These are phyloP conservation scores for Kernera saxatilis DNA, from an alignment of 345 rosid species.

Conservation along the genomic window DNA sequence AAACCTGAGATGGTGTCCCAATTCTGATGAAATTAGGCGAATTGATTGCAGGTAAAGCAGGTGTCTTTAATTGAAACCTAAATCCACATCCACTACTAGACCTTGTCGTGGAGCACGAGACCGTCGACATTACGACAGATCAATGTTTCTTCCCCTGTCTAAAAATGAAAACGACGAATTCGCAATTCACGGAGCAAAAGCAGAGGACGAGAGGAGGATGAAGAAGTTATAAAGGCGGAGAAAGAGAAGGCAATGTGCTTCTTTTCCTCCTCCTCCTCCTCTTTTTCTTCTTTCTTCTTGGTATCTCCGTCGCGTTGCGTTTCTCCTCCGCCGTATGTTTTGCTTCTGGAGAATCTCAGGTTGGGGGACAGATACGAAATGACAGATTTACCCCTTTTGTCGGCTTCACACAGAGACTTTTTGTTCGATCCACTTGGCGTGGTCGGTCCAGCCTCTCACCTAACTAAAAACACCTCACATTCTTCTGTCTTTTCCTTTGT, in stretches of 20 bases:
- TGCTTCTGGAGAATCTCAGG: conserved; percentile 5
- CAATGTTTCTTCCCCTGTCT: background rate
- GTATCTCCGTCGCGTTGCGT: conserved; percentile 8
- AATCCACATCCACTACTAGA: conserved; percentile 15
- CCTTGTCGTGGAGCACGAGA: conserved; percentile 24
- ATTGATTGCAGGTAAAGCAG: background rate
- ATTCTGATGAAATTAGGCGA: conserved; percentile 6
- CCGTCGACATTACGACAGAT: conserved; percentile 20
- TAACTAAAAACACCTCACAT: background rate
- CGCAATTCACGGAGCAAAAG: background rate
- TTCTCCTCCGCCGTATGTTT: conserved; percentile 13
- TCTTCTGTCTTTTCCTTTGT: background rate
- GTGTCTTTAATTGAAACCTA: background rate
- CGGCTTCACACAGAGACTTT: background rate
- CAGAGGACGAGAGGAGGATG: background rate
- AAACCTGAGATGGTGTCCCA: conserved; percentile 15
- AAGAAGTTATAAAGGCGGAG: conserved; percentile 2
- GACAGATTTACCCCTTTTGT: conserved; percentile 14
- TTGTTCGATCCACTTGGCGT: background rate
- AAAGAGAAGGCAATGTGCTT: background rate
- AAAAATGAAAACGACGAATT: background rate
- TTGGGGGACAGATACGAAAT: background rate
- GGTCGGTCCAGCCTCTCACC: conserved; percentile 16
- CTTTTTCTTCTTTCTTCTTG: background rate
- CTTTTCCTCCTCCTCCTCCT: background rate